phyloP scores from a whole-genome alignment of 2,329 filamentous ascomycete genomes.

The Hirsutella thompsonii region DNA sequence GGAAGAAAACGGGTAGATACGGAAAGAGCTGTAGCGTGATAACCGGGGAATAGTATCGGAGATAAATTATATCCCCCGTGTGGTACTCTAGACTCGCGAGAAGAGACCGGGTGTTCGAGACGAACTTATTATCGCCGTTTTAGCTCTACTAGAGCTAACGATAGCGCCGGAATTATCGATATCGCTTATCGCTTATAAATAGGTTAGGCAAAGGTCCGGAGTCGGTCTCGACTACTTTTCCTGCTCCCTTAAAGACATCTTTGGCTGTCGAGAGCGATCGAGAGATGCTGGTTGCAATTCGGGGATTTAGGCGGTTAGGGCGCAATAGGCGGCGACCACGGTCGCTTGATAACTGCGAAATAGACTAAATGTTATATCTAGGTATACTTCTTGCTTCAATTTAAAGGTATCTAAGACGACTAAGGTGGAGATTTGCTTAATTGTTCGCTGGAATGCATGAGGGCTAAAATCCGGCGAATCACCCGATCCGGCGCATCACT shows the following conservation, averaged over 20 bases:
- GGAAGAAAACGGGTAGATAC: neutral
- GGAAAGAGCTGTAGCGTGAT: neutral
- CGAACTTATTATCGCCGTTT: neutral
- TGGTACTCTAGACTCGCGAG: neutral
- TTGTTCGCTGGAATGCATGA: neutral
- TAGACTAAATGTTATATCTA: neutral
- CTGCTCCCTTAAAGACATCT: neutral
- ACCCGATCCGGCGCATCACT: neutral
- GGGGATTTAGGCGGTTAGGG: neutral
- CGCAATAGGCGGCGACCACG: neutral
- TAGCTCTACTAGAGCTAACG: neutral
- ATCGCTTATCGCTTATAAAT: too few relatives aligned
- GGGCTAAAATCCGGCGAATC: neutral
- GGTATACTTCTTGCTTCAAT: neutral
- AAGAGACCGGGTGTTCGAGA: neutral
- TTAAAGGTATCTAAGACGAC: neutral
- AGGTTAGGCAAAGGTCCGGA: too few relatives aligned
- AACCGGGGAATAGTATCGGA: neutral
- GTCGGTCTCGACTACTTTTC: neutral
- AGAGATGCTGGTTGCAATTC: too few relatives aligned
- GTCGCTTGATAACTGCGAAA: neutral
- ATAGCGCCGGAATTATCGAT: neutral
- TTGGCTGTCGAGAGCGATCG: too few relatives aligned
- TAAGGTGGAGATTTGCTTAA: neutral
- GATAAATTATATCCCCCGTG: neutral